These are phyloP conservation scores for Durio zibethinus DNA, from an alignment of 345 rosid species.

Conservation along the genomic window DNA sequence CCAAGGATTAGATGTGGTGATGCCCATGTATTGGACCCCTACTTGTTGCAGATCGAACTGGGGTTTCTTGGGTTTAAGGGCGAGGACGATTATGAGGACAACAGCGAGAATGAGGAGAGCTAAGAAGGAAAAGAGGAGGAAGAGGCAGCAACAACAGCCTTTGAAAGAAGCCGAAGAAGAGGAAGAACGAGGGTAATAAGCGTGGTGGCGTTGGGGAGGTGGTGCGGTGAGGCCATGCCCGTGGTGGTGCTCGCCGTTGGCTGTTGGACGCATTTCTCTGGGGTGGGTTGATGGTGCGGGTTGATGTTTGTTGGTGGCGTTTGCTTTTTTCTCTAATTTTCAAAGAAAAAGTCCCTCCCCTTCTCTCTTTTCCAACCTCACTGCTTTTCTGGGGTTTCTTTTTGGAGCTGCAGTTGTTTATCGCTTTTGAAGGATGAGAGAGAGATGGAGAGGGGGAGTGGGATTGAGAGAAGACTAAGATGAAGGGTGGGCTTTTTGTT, in stretches of 20 bases:
- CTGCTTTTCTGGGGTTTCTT: background rate
- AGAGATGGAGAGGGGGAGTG: slow-evolving; percentile 17
- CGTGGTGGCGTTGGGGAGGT: slow-evolving; percentile 21
- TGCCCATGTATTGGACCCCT: slow-evolving; percentile 87
- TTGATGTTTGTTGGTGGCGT: slow-evolving; percentile 10
- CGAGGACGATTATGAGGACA: slow-evolving; percentile 71
- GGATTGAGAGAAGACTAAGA: slow-evolving; percentile 31
- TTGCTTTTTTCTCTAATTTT: background rate
- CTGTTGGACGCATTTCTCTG: slow-evolving; percentile 3
- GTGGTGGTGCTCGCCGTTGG: slow-evolving; percentile 8
- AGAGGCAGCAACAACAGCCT: slow-evolving; percentile 98
- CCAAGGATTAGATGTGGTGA: slow-evolving; percentile 39
- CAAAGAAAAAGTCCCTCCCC: background rate
- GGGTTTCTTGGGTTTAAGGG: slow-evolving; percentile 94
- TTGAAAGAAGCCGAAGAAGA: slow-evolving; percentile 78
- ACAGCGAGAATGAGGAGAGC: slow-evolving; percentile 68
- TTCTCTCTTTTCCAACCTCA: background rate
- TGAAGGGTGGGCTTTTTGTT: no score
- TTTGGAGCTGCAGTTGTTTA: background rate
- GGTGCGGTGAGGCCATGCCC: background rate
- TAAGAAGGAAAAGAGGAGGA: slow-evolving; percentile 81
- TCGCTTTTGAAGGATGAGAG: background rate
- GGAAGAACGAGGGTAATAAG: slow-evolving; percentile 41
- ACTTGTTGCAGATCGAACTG: slow-evolving; percentile 99
- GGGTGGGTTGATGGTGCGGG: background rate